These are phyloP conservation scores for Xylaria multiplex DNA, from an alignment of 2,329 filamentous ascomycete species.

Conservation along the genomic window DNA sequence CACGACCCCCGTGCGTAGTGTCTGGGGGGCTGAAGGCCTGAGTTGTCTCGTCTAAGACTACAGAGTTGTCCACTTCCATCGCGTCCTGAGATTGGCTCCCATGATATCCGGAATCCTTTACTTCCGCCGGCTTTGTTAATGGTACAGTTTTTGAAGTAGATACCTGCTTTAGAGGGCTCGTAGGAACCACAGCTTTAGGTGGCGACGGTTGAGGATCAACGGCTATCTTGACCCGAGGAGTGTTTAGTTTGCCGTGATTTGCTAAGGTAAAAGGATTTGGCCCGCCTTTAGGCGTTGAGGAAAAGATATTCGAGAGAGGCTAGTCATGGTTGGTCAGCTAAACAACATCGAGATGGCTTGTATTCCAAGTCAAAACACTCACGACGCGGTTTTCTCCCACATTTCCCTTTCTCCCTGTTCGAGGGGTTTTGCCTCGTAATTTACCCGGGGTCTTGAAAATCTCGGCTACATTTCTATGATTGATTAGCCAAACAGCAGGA, in stretches of 20 bases:
- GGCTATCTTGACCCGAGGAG: constrained; percentile 68
- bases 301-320: constrained; percentile 70
- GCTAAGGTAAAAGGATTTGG: constrained; percentile 64
- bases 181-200: constrained; percentile 48
- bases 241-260: constrained; percentile 59
- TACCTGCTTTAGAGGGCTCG: constrained; percentile 50
- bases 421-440: constrained; percentile 81
- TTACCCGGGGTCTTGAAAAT: constrained; percentile 96
- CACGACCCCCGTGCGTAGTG: constrained; percentile 37
- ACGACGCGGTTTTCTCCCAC: constrained; percentile 70
- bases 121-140: constrained; percentile 48
- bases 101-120: constrained; percentile 76
- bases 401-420: constrained; percentile 72
- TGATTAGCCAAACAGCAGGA: constrained; percentile 44
- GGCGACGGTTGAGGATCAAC: constrained; percentile 57
- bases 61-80: constrained; percentile 52
- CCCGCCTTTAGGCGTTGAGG: constrained; percentile 63
- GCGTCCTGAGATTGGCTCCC: constrained; percentile 70
- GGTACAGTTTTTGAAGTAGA: constrained; percentile 48
- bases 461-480: constrained; percentile 82
- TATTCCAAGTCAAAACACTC: constrained; percentile 50
- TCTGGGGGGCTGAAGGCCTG: constrained; percentile 40
- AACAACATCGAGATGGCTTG: constrained; percentile 14
- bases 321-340: constrained; percentile 47
- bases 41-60: constrained; percentile 40